Percentiles rank a stretch among this genome's conserved stretches.
Evolutionary conservation across 306 rosid genomes (phyloP).

Genomic region (Begonia fuchsioides): DNA sequence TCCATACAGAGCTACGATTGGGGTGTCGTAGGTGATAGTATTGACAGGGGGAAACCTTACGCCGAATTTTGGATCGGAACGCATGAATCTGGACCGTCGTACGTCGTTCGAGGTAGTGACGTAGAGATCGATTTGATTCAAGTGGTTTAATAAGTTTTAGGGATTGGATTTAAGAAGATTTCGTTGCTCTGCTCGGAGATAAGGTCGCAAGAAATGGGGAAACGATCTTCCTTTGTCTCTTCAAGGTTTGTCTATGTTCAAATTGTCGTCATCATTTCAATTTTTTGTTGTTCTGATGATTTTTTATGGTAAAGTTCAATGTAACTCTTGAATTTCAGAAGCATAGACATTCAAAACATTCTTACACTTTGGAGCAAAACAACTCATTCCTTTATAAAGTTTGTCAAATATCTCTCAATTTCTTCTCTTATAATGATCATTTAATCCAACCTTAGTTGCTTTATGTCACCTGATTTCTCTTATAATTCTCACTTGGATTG

Average conservation of each 20-base stretch:
- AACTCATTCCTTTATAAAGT: too few species aligned
- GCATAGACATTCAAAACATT: too few species aligned
- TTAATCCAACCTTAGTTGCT: too few species aligned
- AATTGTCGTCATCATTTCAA: not conserved
- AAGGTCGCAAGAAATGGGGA: slow-evolving; percentile 26
- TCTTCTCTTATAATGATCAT: too few species aligned
- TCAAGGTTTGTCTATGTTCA: slow-evolving; percentile 14
- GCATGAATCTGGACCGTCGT: slow-evolving; percentile 25
- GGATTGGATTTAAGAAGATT: slow-evolving; percentile 19
- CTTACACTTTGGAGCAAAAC: too few species aligned
- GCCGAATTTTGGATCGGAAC: slow-evolving; percentile 36
- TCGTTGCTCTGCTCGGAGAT: slow-evolving; percentile 13
- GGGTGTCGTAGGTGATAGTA: slow-evolving; percentile 17
- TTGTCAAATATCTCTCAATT: too few species aligned
- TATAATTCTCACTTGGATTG: too few species aligned
- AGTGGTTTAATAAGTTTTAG: slow-evolving; percentile 17
- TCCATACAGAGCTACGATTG: slow-evolving; percentile 26
- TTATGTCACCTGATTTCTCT: too few species aligned
- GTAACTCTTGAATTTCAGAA: too few species aligned
- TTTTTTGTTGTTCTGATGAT: too few species aligned
- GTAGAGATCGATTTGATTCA: slow-evolving; percentile 1
- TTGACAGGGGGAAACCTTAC: slow-evolving; percentile 14
- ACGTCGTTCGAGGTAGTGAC: not conserved
- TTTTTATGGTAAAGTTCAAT: too few species aligned
- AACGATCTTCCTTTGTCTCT: slow-evolving; percentile 26